These are phyloP conservation scores for Vaccinium corymbosum DNA, from an alignment of 148 eudicot genomes.

Conservation along the genomic window DNA sequence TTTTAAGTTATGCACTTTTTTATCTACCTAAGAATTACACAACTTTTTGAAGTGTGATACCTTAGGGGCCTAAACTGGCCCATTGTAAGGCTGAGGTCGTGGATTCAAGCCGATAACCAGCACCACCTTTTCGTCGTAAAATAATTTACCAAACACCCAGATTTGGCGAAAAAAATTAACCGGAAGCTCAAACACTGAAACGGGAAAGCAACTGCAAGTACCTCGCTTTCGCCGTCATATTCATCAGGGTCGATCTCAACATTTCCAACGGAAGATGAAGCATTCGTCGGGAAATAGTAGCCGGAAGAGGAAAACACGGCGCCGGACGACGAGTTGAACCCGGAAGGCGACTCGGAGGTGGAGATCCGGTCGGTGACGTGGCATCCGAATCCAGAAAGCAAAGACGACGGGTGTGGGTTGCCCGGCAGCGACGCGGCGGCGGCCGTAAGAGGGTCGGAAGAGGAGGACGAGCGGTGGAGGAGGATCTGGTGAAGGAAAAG, in stretches of 20 bases:
- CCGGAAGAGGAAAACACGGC: slow-evolving; percentile 25
- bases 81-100: too few relatives aligned
- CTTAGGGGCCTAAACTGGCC: too few relatives aligned
- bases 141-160: background rate
- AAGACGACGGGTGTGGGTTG: slow-evolving; percentile 15
- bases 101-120: too few relatives aligned
- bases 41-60: too few relatives aligned
- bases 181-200: background rate
- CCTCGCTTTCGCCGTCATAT: slow-evolving; percentile 82
- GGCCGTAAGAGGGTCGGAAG: slow-evolving; percentile 13
- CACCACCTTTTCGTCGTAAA: too few relatives aligned
- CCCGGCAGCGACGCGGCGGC: slow-evolving; percentile 13
- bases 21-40: too few relatives aligned
- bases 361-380: slow-evolving; percentile 26
- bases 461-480: slow-evolving; percentile 46
- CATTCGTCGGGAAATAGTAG: slow-evolving; percentile 16
- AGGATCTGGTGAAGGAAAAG: slow-evolving; percentile 65
- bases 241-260: slow-evolving; percentile 52
- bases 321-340: slow-evolving; percentile 16
- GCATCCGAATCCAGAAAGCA: slow-evolving; percentile 23
- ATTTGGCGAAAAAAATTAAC: background rate
- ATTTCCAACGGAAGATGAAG: slow-evolving; percentile 28
- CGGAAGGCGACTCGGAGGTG: slow-evolving; percentile 16
- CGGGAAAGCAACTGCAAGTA: slow-evolving; percentile 5
- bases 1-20: too few relatives aligned